Evolutionary conservation across 352 stramenopile genomes (phyloP).

Genomic region (Globisporangium apiculatum): DNA sequence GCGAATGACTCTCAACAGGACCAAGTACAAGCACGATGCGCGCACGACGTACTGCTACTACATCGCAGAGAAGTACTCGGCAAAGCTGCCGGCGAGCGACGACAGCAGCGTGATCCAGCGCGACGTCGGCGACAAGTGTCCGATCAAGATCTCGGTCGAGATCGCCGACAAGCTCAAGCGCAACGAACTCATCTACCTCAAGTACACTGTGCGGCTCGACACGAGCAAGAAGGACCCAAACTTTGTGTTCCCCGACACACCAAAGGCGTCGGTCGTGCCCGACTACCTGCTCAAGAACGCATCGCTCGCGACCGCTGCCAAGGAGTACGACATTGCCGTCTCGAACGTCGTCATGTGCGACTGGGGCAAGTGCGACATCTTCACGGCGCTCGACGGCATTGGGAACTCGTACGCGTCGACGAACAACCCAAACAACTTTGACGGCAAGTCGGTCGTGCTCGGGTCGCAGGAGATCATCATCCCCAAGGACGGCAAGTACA

Average conservation of each 20-base stretch:
- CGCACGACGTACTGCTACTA: conserved; percentile 83
- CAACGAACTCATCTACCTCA: conserved; percentile 42
- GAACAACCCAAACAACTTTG: conserved; percentile 73
- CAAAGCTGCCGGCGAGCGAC: conserved; percentile 26
- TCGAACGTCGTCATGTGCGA: conserved; percentile 77
- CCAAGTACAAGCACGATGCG: conserved; percentile 66
- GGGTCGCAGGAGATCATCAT: conserved; percentile 59
- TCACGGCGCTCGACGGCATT: conserved; percentile 35
- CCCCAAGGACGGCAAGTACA: conserved; percentile 74
- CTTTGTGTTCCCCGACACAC: conserved; percentile 52
- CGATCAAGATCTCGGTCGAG: conserved; percentile 60
- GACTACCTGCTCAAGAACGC: conserved; percentile 26
- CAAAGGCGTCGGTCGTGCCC: conserved; percentile 34
- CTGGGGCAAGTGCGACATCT: conserved; percentile 65
- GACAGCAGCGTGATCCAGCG: conserved; percentile 35
- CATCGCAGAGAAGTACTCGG: conserved; percentile 50
- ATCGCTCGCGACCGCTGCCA: conserved; percentile 21
- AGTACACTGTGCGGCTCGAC: conserved; percentile 61
- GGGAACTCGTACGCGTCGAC: conserved; percentile 49
- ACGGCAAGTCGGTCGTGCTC: conserved; percentile 40
- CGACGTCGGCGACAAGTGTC: conserved; percentile 36
- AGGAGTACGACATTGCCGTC: conserved; percentile 47
- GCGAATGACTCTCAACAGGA: conserved; percentile 10
- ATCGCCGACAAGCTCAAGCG: conserved; percentile 39
- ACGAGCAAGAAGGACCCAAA: conserved; percentile 26